Base-by-base conservation (phyloP, 2,329 filamentous ascomycete species). In the Diplodia sapinea region DNA sequence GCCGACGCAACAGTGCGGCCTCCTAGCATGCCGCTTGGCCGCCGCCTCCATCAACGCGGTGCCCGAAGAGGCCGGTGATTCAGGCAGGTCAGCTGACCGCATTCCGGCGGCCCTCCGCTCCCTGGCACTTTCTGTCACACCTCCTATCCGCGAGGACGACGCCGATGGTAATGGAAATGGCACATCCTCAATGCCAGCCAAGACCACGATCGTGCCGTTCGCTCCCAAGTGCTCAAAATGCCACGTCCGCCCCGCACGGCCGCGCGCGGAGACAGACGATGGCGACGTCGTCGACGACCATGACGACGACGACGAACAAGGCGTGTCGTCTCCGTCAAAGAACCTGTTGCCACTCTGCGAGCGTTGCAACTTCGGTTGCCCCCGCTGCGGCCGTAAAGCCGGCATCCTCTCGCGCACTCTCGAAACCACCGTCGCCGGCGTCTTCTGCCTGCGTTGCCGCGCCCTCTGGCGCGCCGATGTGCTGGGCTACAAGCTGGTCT, bases 301-400 rank as follows among this genome's bases (percentile, higher is more conserved):
- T 4, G 40, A 3, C 1, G 20, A 15, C 36, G 55, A 47, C 7
- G 36, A 43, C 29, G 4, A 43, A 40, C 33, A 20, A 20, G 33
- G 23, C 33, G 54, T 17, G 12, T 13, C 36, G 36, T 38, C 36
- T 4, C 11, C 36, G 36, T 38, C 36, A 12, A 12, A 38, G 13
- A 62, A 47, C 20, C 31, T 33, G 31, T 9, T 9, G 8, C 29
- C 68, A 3, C 67, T 79, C 5, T 83, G 81, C 68, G 80, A 82
- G 69, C 74, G 74, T 20, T 82, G 81, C 70, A 72, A 71, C 4
- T 82, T 82, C 67, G 68, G 74, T 0, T 83, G 81, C 70, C 78
- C 82, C 59, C 73, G 80, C 0, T 83, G 81, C 61, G 76, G 75
- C 1, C 54, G 61, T 49, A 3, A 61, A 17, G 51, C 40, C 2